Conservation (phyloP, 139 green algal genomes). For the Diplosphaera chodatii region DNA sequence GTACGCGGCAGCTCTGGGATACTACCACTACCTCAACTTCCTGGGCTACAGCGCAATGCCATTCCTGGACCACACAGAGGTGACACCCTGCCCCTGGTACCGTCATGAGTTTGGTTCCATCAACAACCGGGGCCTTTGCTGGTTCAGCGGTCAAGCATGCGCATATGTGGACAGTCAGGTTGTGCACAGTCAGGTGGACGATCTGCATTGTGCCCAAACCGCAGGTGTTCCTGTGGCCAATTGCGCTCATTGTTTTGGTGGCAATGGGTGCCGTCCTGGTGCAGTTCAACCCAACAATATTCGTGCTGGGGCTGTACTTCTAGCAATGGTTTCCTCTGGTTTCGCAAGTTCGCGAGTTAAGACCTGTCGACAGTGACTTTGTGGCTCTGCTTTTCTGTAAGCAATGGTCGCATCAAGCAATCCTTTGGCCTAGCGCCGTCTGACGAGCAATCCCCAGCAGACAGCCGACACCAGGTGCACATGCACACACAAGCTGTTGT, state of each 20-base stretch:
- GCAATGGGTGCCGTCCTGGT: slow-evolving; percentile 61
- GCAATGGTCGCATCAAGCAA: too few relatives aligned
- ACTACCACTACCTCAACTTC: slow-evolving; percentile 96
- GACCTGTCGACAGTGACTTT: too few relatives aligned
- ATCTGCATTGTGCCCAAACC: neutral
- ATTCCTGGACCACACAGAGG: slow-evolving; percentile 82
- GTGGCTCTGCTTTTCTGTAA: too few relatives aligned
- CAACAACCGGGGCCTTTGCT: too few relatives aligned
- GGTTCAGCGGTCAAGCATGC: too few relatives aligned
- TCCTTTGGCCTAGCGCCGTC: too few relatives aligned
- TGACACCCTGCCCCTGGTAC: slow-evolving; percentile 14
- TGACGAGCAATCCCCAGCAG: too few relatives aligned
- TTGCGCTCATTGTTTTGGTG: slow-evolving; percentile 58
- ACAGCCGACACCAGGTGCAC: too few relatives aligned
- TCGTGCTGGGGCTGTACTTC: slow-evolving; percentile 72
- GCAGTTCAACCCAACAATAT: slow-evolving; percentile 72
- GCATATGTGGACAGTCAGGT: neutral
- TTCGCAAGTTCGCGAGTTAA: too few relatives aligned
- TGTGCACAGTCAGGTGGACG: neutral
- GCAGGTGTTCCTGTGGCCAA: slow-evolving; percentile 84
- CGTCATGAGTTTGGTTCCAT: too few relatives aligned
- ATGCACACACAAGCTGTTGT: too few relatives aligned
- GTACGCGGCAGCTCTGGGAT: slow-evolving; percentile 58
- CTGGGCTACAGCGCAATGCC: slow-evolving; percentile 86
- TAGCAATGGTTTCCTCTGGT: neutral